Evolutionary conservation across 2,329 filamentous ascomycete species (phyloP).

Genomic region (Nemania bipapillata): DNA sequence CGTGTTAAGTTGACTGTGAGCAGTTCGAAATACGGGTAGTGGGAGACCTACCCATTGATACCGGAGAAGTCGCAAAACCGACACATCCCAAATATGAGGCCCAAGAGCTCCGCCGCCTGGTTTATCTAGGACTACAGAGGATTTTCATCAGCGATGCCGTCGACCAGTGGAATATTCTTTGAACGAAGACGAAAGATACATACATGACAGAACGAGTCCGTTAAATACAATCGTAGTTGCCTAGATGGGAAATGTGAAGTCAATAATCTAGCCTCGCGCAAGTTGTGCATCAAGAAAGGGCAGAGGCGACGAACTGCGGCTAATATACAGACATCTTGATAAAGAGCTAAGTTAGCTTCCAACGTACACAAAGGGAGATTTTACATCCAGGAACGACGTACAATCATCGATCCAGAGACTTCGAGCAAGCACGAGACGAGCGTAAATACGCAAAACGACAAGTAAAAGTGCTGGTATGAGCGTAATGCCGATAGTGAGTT

Average conservation of each 20-base stretch:
- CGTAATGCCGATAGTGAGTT: constrained; percentile 23
- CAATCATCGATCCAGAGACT: constrained; percentile 27
- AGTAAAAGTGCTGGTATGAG: constrained; percentile 20
- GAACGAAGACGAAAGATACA: neutral
- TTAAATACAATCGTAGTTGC: constrained; percentile 17
- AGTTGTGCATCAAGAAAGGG: neutral
- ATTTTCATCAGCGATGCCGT: neutral
- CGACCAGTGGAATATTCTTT: neutral
- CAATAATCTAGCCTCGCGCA: neutral
- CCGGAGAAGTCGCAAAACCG: neutral
- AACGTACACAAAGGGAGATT: neutral
- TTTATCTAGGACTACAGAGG: constrained; percentile 11
- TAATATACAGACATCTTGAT: constrained; percentile 20
- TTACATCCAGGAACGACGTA: neutral
- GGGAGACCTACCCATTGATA: constrained; percentile 13
- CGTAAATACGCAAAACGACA: constrained; percentile 27
- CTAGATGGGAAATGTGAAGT: constrained; percentile 8
- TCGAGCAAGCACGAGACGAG: constrained; percentile 27
- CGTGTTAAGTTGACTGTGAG: neutral
- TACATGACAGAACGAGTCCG: constrained; percentile 23
- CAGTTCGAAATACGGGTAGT: neutral
- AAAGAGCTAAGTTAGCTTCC: constrained; percentile 9
- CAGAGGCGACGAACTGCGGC: constrained; percentile 15
- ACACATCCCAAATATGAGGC: constrained; percentile 29
- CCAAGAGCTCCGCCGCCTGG: constrained; percentile 20